A percentile compares a stretch with the other conserved stretches of the same genome.
Evolutionary conservation across 2,329 filamentous ascomycete species (phyloP).

Genomic region (Diplodia corticola): DNA sequence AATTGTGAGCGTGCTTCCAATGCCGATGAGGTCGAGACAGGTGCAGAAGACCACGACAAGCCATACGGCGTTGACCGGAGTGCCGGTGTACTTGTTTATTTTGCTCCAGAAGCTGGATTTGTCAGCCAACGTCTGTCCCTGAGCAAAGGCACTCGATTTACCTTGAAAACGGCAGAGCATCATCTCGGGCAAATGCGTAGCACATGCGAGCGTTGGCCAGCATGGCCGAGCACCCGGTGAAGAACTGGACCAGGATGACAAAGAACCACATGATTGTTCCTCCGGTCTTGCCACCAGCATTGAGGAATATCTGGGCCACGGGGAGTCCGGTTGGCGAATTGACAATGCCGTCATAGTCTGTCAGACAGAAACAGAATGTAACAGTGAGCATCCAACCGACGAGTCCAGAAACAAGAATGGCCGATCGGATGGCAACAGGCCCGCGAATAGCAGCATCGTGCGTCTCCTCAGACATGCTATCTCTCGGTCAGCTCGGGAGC

Average conservation of each 20-base stretch:
- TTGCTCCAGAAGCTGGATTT: conserved; percentile 50
- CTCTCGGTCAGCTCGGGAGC: not conserved
- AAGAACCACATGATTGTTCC: conserved; percentile 63
- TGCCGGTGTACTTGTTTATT: conserved; percentile 56
- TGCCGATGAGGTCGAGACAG: conserved; percentile 53
- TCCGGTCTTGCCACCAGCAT: conserved; percentile 58
- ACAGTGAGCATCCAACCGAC: conserved; percentile 64
- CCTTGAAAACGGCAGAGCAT: conserved; percentile 61
- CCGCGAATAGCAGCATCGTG: conserved; percentile 63
- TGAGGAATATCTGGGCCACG: conserved; percentile 59
- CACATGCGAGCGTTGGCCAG: conserved; percentile 64
- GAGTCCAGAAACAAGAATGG: conserved; percentile 60
- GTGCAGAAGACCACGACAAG: conserved; percentile 61
- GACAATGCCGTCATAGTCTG: conserved; percentile 58
- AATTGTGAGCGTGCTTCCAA: conserved; percentile 54
- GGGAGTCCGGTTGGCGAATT: conserved; percentile 60
- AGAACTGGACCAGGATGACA: conserved; percentile 64
- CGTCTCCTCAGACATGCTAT: conserved; percentile 65
- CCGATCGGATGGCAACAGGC: conserved; percentile 59
- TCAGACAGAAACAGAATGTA: conserved; percentile 64
- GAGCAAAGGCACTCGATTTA: not conserved
- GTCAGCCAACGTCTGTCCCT: not conserved
- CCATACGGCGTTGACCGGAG: conserved; percentile 65
- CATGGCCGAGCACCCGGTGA: conserved; percentile 65
- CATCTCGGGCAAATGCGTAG: conserved; percentile 61